Base-by-base conservation (phyloP, 2,329 filamentous ascomycete genomes). In the Lecanicillium sp. region DNA sequence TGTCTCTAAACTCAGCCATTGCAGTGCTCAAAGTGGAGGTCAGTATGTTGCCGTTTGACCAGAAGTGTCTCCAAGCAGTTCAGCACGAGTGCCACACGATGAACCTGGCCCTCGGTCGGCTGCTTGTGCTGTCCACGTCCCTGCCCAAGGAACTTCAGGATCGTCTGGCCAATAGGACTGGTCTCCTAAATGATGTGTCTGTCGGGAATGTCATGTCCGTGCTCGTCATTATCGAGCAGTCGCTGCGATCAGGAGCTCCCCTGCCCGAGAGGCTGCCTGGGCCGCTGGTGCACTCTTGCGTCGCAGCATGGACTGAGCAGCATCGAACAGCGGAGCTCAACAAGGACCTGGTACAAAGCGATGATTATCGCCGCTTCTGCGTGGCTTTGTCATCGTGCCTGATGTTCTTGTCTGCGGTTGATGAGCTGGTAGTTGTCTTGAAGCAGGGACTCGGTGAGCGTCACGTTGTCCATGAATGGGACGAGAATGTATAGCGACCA, bases 181-280 rank as follows among this genome's bases (percentile, higher is more conserved):
- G 69, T 2, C 49, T 71, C 1, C 47, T 64, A 1, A 62, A 69
- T 20, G 61, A 70, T 13, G 52, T 55, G 2, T 55, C 55, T n/a
- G 64, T 74, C 9, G 68, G 64, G 4, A 69, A 72, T 19, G 45
- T 70, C 36, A 74, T 73, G 70, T 66, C 66, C 1, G 66, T 72
- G 3, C 47, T 74, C 1, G 56, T 54, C 2, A 59, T 72, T 3
- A 49, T 69, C 6, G 66, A 71, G 35, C 67, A 71, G 36, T 54
- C 66, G 2, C 48, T 74, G 12, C 60, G 64, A 15, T 71, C 66
- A 0, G 69, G 66, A 0, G 60, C 62, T n/a, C 58, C 71, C 1
- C 46, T 71, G 1, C 70, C 70, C 0, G 65, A 69, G 37, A 54
- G 68, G 3, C 45, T 74, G 1, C 70, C 70, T 0, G 62, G 65